Percentiles rank a stretch among this genome's conserved stretches.
These are phyloP conservation scores for Magnaporthales sp. DNA, from an alignment of 2,329 filamentous ascomycete species.

Conservation along the genomic window DNA sequence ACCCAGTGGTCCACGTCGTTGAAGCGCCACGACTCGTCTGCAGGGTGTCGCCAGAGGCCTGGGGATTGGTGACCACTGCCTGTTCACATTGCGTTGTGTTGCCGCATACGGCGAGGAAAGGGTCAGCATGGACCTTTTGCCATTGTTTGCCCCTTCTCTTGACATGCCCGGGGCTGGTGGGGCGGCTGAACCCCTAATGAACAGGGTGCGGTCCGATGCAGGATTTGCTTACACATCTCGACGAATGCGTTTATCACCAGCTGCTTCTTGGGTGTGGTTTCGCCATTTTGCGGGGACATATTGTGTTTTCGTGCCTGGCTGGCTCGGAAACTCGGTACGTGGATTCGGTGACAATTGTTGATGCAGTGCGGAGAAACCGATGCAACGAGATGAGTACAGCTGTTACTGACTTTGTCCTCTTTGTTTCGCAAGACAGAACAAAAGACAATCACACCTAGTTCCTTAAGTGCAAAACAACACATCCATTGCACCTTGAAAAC, in stretches of 20 bases:
- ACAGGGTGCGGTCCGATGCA: not conserved
- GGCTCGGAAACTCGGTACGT: not conserved
- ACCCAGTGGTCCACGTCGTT: constrained; percentile 53
- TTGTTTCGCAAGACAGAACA: not conserved
- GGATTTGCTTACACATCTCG: constrained; percentile 11
- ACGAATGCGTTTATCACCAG: constrained; percentile 13
- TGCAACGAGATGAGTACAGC: not conserved
- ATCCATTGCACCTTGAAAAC: too few species aligned
- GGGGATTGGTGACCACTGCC: constrained; percentile 37
- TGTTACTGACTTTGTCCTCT: not conserved
- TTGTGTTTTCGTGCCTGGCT: not conserved
- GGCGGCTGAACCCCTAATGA: too few species aligned
- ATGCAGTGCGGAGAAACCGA: not conserved
- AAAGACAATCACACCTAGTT: too few species aligned
- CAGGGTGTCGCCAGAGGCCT: constrained; percentile 49
- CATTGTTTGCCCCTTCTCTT: too few species aligned
- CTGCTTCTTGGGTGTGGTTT: constrained; percentile 6
- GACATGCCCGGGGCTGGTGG: not conserved
- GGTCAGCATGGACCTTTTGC: not conserved
- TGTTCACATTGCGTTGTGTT: constrained; percentile 4
- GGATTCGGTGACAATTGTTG: not conserved
- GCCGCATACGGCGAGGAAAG: not conserved
- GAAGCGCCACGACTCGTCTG: constrained; percentile 54
- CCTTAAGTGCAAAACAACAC: too few species aligned
- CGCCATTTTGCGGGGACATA: not conserved